Evolutionary conservation across 768 basidiomycete genomes (phyloP).

Genomic region (Sarcomyxa edulis): DNA sequence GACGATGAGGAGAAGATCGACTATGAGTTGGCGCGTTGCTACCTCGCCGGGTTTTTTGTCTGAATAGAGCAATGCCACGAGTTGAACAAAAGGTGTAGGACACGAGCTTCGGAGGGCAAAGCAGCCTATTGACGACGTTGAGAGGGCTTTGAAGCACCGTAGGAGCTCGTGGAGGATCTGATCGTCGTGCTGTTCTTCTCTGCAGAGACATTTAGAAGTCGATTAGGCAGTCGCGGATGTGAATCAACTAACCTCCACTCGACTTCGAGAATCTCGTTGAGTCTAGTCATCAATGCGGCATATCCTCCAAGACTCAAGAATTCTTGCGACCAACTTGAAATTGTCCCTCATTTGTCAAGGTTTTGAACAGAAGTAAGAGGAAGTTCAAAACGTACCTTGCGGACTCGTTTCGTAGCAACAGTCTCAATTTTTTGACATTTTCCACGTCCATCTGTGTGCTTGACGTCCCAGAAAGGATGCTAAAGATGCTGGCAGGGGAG

Average conservation of each 20-base stretch:
- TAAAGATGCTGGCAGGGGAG: slow-evolving; percentile 63
- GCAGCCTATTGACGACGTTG: slow-evolving; percentile 86
- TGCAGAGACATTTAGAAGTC: slow-evolving; percentile 27
- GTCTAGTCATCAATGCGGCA: slow-evolving; percentile 68
- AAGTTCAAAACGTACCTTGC: slow-evolving; percentile 55
- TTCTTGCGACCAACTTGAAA: slow-evolving; percentile 78
- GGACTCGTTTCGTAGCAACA: slow-evolving; percentile 88
- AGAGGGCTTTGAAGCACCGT: slow-evolving; percentile 90
- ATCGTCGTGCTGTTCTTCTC: slow-evolving; percentile 98
- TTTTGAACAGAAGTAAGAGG: neutral
- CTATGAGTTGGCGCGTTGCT: slow-evolving; percentile 81
- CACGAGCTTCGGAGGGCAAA: slow-evolving; percentile 85
- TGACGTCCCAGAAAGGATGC: slow-evolving; percentile 59
- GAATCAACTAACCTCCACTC: slow-evolving; percentile 86
- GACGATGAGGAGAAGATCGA: slow-evolving; percentile 80
- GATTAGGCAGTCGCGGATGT: neutral
- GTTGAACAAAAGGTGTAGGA: slow-evolving; percentile 82
- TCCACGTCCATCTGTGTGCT: slow-evolving; percentile 81
- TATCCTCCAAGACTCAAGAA: slow-evolving; percentile 87
- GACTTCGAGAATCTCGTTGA: slow-evolving; percentile 89
- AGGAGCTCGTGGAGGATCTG: slow-evolving; percentile 88
- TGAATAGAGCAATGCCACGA: slow-evolving; percentile 83
- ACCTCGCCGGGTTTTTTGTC: slow-evolving; percentile 99
- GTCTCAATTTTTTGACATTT: slow-evolving; percentile 78
- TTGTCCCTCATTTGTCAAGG: too few relatives aligned